Evolutionary conservation across 768 basidiomycete genomes (phyloP), one percentile per base, ranked within the genome.

Genomic region (Pleurotus sapidus): DNA sequence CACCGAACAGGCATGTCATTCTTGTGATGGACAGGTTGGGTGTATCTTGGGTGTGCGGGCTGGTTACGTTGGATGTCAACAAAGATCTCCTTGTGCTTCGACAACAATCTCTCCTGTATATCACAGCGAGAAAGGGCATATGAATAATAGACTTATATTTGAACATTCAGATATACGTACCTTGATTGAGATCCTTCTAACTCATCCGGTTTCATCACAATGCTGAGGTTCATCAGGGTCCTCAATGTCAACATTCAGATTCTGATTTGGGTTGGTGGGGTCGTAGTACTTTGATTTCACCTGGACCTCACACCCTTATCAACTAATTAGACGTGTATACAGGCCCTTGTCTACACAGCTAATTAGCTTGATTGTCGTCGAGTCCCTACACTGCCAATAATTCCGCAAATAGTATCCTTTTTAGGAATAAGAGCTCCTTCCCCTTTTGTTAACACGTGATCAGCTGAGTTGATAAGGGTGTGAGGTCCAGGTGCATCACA

Each of bases 1-100:
- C 68, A 69, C 17, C 65, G 60, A 5, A 68, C 64, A 15, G 49
- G 53, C 67, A 69, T 67, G 43, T 69, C 63, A 14, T 66, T 59
- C 8, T 68, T 42, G 18, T 67, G 59, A 38, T 64, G 59, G 20
- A 39, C 25, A 6, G 46, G 55, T 42, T 3, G 45, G 25, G 25
- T 27, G 25, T 27, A 27, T 27, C 25, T 27, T 27, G 25, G 25
- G 25, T 27, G 25, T 27, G 25, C 25, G 54, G 17, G 38, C 18
- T 40, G 18, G 57, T 59, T 60, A 20, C 61, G 46, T 27, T 68
- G 66, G 40, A 67, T 63, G 1, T 56, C 40, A 23, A 39, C 49
- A 46, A 65, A 69, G 1, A 68, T 46, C 39, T 68, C 64, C 57
- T 68, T 67, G 3, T 62, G 49, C 37, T 66, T 42, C 4, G 64